phyloP scores from a whole-genome alignment of 176 grass and related monocot genomes.

The Eragrostis curvula region DNA sequence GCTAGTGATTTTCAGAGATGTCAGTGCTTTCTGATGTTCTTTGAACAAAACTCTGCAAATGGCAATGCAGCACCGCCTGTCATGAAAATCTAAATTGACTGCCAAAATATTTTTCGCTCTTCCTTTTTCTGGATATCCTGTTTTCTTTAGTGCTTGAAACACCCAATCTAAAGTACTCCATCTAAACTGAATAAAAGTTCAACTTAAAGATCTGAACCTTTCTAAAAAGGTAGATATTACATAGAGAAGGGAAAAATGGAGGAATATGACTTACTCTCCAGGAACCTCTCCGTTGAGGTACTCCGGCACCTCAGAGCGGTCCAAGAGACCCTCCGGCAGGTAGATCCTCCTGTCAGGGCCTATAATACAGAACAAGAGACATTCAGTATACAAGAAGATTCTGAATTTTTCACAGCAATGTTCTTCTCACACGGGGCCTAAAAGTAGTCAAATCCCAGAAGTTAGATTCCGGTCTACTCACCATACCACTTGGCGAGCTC shows the following conservation, averaged over 20 bases:
- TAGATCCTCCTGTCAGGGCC: slow-evolving; percentile 95
- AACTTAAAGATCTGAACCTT: background rate
- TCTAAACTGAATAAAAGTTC: background rate
- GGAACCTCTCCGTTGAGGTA: slow-evolving; percentile 95
- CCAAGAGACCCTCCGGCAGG: slow-evolving; percentile 88
- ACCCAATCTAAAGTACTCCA: background rate
- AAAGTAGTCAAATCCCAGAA: background rate
- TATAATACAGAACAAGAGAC: background rate
- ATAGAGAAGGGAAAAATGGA: background rate
- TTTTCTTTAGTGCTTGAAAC: background rate
- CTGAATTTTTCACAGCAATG: background rate
- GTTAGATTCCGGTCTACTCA: slow-evolving; percentile 37
- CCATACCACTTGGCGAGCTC: slow-evolving; percentile 99
- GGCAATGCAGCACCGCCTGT: background rate
- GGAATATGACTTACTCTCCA: slow-evolving; percentile 79
- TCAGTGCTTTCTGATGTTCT: background rate
- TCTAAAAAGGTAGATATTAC: background rate
- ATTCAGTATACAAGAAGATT: slow-evolving; percentile 2
- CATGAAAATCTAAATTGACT: background rate
- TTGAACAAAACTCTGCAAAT: background rate
- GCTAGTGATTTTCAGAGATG: background rate
- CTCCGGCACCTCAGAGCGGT: slow-evolving; percentile 83
- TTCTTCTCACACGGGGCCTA: background rate
- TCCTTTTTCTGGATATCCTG: background rate
- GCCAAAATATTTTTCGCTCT: background rate